phyloP scores from a whole-genome alignment of 2,329 filamentous ascomycete species.

The Nemania sp. region DNA sequence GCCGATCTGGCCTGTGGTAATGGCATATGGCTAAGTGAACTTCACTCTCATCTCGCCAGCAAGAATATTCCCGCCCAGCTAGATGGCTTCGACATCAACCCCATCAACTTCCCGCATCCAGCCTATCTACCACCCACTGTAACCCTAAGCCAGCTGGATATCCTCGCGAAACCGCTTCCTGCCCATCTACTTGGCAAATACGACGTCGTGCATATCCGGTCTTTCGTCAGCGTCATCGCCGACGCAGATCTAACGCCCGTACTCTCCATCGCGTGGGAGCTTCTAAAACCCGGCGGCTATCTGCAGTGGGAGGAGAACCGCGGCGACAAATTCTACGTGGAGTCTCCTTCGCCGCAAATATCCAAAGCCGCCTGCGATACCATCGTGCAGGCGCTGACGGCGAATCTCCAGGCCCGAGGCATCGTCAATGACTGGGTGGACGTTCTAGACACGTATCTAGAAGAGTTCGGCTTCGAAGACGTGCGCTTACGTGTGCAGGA shows the following conservation, averaged over 20 bases:
- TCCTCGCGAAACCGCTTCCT: slow-evolving; percentile 23
- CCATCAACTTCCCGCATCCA: slow-evolving; percentile 25
- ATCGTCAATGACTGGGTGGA: neutral
- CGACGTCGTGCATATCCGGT: slow-evolving; percentile 32
- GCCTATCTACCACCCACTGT: slow-evolving; percentile 24
- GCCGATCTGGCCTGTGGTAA: slow-evolving; percentile 35
- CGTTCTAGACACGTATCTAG: slow-evolving; percentile 2
- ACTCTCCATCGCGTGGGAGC: slow-evolving; percentile 20
- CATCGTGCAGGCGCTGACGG: neutral
- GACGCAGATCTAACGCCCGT: slow-evolving; percentile 21
- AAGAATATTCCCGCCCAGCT: slow-evolving; percentile 13
- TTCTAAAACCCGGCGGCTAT: slow-evolving; percentile 33
- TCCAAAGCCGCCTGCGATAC: slow-evolving; percentile 7
- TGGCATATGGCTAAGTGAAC: slow-evolving; percentile 29
- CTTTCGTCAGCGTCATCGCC: slow-evolving; percentile 23
- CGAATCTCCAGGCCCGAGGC: neutral
- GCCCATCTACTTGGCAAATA: slow-evolving; percentile 26
- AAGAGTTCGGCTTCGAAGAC: slow-evolving; percentile 8
- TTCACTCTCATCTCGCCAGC: slow-evolving; percentile 23
- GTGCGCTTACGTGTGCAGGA: neutral
- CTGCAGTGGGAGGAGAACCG: slow-evolving; percentile 34
- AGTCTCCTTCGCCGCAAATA: slow-evolving; percentile 21
- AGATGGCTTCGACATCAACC: slow-evolving; percentile 32
- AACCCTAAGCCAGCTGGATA: slow-evolving; percentile 26
- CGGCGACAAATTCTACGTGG: slow-evolving; percentile 19